phyloP scores from a whole-genome alignment of 352 stramenopile species.

The Achlya hypogyna region DNA sequence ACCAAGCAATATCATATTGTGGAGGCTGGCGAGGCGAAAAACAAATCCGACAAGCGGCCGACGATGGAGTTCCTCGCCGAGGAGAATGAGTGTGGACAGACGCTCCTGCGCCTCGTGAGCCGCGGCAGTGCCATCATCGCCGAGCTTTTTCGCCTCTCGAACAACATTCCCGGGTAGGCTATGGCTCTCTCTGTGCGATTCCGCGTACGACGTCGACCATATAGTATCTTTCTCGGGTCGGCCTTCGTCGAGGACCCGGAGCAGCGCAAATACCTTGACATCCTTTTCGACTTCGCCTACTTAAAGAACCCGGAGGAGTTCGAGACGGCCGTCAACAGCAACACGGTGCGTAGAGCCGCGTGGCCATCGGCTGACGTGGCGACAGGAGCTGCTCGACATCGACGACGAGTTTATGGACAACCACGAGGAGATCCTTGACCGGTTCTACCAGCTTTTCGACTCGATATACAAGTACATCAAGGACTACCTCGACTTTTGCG shows the following conservation, averaged over 20 bases:
- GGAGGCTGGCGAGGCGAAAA: too few species aligned
- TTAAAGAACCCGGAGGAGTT: conserved; percentile 92
- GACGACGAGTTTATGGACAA: conserved; percentile 90
- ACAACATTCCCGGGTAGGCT: conserved; percentile 84
- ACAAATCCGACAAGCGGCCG: too few species aligned
- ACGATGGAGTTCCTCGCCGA: conserved; percentile 82
- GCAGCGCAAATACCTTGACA: conserved; percentile 85
- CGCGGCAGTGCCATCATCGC: conserved; percentile 87
- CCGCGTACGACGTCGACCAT: background rate
- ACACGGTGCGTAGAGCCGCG: conserved; percentile 42
- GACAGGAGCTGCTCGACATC: conserved; percentile 72
- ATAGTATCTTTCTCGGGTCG: conserved; percentile 77
- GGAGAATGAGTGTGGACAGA: conserved; percentile 93
- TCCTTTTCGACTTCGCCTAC: conserved; percentile 94
- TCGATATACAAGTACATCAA: conserved; percentile 87
- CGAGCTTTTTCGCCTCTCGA: conserved; percentile 86
- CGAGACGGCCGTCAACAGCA: conserved; percentile 89
- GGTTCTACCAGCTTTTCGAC: conserved; percentile 87
- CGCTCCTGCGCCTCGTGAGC: conserved; percentile 87
- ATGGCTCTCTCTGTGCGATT: background rate
- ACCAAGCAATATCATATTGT: background rate
- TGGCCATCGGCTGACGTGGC: background rate
- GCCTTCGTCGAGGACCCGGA: conserved; percentile 83
- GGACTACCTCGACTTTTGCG: conserved; percentile 88
- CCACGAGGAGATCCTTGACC: conserved; percentile 72